Percentiles rank a stretch among this genome's conserved stretches.
Conservation (phyloP, 225 moss, liverwort and hornwort species). For the Ulota crispa region DNA sequence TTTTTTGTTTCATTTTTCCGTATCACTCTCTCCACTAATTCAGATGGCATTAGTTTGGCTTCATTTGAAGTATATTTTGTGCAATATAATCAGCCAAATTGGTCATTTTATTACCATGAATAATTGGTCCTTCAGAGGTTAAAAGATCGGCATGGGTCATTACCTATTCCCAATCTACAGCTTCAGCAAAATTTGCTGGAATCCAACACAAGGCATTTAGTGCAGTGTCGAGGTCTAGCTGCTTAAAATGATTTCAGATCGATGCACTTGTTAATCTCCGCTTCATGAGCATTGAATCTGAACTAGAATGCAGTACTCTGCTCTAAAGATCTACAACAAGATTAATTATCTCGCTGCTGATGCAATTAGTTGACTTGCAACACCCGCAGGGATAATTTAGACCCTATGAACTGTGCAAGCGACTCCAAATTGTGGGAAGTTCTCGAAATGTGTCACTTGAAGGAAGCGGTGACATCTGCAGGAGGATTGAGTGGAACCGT, state of each 20-base stretch:
- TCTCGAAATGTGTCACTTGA: slow-evolving; percentile 89
- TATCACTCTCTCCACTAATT: background rate
- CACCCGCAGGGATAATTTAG: slow-evolving; percentile 75
- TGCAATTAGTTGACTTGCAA: background rate
- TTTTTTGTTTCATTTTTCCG: background rate
- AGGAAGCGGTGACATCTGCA: slow-evolving; percentile 57
- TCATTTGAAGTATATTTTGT: background rate
- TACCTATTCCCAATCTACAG: background rate
- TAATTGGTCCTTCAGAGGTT: background rate
- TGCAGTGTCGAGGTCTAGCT: slow-evolving; percentile 14
- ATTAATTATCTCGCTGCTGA: background rate
- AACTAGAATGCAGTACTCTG: background rate
- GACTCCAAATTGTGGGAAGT: slow-evolving; percentile 76
- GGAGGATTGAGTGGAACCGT: slow-evolving; percentile 79
- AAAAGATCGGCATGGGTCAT: background rate
- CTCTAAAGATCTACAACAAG: background rate
- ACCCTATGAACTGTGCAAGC: slow-evolving; percentile 54
- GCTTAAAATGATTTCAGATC: slow-evolving; percentile 2
- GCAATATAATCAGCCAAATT: background rate
- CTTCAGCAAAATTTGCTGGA: background rate
- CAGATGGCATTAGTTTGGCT: background rate
- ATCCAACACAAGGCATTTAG: slow-evolving; percentile 4
- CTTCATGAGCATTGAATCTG: background rate
- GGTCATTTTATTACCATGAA: background rate
- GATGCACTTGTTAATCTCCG: background rate